A percentile compares a stretch with the other conserved stretches of the same genome.
phyloP scores from a whole-genome alignment of 345 rosid genomes.

The Arabidopsis suecica region DNA sequence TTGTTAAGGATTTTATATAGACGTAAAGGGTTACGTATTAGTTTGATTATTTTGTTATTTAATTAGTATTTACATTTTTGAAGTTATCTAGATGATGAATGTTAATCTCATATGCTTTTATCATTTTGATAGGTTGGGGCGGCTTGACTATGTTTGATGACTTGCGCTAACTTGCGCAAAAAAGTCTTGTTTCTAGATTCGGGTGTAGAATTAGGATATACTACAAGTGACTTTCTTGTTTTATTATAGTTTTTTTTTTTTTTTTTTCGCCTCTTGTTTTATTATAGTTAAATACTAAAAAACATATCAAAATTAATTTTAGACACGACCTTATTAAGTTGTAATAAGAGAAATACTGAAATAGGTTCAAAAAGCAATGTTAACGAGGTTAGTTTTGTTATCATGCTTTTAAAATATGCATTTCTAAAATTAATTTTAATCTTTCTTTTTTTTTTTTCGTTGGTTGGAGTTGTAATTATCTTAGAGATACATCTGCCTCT shows the following conservation, averaged over 20 bases:
- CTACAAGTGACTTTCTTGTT: background rate
- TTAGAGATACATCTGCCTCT: background rate
- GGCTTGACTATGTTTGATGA: constrained; percentile 36
- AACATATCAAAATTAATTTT: background rate
- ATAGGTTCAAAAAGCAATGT: no score
- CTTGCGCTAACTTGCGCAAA: background rate
- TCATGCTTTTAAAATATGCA: no score
- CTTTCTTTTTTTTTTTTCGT: no score
- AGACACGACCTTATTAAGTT: background rate
- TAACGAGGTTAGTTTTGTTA: no score
- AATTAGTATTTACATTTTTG: background rate
- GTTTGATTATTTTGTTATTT: constrained; percentile 13
- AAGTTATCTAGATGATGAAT: constrained; percentile 29
- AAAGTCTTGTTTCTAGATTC: constrained; percentile 30
- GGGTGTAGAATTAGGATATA: background rate
- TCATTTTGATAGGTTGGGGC: constrained; percentile 30
- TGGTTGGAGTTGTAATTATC: background rate
- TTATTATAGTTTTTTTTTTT: background rate
- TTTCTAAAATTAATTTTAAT: no score
- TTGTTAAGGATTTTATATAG: constrained; percentile 32
- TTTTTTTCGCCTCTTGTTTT: no score
- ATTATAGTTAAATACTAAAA: background rate
- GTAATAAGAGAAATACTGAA: no score
- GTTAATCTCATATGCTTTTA: background rate
- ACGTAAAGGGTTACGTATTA: background rate